Evolutionary conservation across 1,284 basidiomycete species (phyloP).

Genomic region (Irpex rosettiformis): DNA sequence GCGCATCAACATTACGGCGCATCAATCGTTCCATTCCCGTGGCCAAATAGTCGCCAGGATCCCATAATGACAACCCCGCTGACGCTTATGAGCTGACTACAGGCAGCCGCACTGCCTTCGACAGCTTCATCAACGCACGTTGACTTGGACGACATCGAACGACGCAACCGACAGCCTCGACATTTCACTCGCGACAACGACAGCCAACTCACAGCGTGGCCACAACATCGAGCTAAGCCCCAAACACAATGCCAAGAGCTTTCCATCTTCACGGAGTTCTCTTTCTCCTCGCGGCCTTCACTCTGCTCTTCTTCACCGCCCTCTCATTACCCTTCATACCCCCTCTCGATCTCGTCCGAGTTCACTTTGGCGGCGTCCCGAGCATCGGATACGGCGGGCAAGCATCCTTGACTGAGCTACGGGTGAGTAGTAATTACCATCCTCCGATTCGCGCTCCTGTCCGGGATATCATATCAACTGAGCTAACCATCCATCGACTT

Average conservation of each 20-base stretch:
- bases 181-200: no score
- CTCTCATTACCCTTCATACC: conserved; percentile 67
- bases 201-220: neutral
- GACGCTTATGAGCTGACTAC: no score
- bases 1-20: neutral
- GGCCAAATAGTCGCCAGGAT: no score
- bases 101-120: no score
- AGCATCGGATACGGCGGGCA: conserved; percentile 28
- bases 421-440: conserved; percentile 42
- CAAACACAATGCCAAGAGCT: conserved; percentile 17
- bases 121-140: no score
- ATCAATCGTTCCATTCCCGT: neutral
- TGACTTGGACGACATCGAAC: no score
- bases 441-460: neutral
- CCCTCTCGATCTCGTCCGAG: conserved; percentile 60
- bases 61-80: no score
- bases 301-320: conserved; percentile 48
- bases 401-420: conserved; percentile 39
- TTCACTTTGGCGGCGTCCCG: conserved; percentile 38
- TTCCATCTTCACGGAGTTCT: conserved; percentile 65
- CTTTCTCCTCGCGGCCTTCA: conserved; percentile 51
- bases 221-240: no score
- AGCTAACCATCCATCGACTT: neutral
- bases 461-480: conserved; percentile 5
- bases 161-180: no score